Evolutionary conservation across 192 early-diverging fungal species (phyloP).

Genomic region (Coemansia sp.): DNA sequence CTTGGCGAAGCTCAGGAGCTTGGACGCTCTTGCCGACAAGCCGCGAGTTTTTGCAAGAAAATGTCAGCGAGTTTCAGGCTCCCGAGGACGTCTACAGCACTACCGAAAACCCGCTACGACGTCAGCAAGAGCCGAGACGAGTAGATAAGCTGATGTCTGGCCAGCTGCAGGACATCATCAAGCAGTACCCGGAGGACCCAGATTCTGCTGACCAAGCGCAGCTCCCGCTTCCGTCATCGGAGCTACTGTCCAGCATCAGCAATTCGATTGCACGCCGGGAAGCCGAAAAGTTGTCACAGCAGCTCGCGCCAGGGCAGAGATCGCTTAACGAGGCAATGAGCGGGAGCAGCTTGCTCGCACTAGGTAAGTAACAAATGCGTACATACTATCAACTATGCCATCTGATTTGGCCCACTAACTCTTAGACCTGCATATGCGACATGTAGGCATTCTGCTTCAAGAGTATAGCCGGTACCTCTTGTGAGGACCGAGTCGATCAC

Average conservation of each 20-base stretch:
- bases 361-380: neutral
- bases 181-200: slow-evolving; percentile 9
- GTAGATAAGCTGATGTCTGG: neutral
- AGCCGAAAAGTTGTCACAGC: slow-evolving; percentile 4
- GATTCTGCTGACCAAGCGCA: neutral
- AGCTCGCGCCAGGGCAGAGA: neutral
- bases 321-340: slow-evolving; percentile 33
- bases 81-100: slow-evolving; percentile 20
- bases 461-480: slow-evolving; percentile 42
- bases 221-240: slow-evolving; percentile 48
- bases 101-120: slow-evolving; percentile 20
- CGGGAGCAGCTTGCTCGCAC: slow-evolving; percentile 49
- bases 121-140: neutral
- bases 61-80: neutral
- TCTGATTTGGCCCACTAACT: slow-evolving; percentile 2
- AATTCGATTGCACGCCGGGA: slow-evolving; percentile 22
- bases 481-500: neutral
- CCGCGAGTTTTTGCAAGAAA: slow-evolving; percentile 30
- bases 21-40: slow-evolving; percentile 20
- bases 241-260: slow-evolving; percentile 43
- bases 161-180: slow-evolving; percentile 12
- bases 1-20: neutral
- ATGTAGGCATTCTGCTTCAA: slow-evolving; percentile 42
- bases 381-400: neutral
- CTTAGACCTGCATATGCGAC: slow-evolving; percentile 6